Base-by-base conservation (phyloP, 1,284 basidiomycete genomes). In the Laetiporus sulphureus region DNA sequence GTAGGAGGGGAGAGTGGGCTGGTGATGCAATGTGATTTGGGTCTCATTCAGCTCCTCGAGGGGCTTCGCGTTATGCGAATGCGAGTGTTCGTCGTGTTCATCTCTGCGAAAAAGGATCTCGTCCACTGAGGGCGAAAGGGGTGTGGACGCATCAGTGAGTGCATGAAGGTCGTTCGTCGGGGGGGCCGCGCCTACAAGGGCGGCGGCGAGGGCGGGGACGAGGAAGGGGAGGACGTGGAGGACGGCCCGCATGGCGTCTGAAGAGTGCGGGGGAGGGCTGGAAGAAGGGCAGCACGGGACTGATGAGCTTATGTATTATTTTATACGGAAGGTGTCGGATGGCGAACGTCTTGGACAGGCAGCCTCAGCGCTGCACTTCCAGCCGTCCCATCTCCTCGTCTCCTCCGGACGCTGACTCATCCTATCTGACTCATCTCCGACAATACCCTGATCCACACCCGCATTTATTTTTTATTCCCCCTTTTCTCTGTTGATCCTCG, bases 1-100 rank as follows among this genome's bases (percentile, higher is more conserved):
- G 58, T 90, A 91, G 3, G 87, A 89, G 0, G 80, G 75, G 0
- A 83, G 83, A 0, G 82, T 86, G 0, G 79, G 77, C 2, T 65
- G 58, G 57, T 90, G 87, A 45, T 66, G 63, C 50, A 75, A 58
- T 16, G 75, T 67, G 33, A 89, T 64, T 38, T 80, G 76, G 0
- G 83, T 83, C 57, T 91, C 89, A 57, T 91, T 87, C 36, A 91
- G 67, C 48, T 74, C 66, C 13, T 69, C 46, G 16, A 78, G 53
- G n/a, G 83, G 79, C 4, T 67, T 65, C 2, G 55, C 71, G 45
- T 73, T 64, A 52, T 56, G 63, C 13, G 25, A 27, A 55, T 79
- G 71, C 4, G 47, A 41, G 36, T 58, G 50, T 16, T 39, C 48
- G 42, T 54, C 47, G 32, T 46, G 50, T 34, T 50, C 57, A 46